A percentile compares a stretch with the other conserved stretches of the same genome.
Evolutionary conservation across 1,284 basidiomycete genomes (phyloP).

Genomic region (Pseudozyma hubeiensis): DNA sequence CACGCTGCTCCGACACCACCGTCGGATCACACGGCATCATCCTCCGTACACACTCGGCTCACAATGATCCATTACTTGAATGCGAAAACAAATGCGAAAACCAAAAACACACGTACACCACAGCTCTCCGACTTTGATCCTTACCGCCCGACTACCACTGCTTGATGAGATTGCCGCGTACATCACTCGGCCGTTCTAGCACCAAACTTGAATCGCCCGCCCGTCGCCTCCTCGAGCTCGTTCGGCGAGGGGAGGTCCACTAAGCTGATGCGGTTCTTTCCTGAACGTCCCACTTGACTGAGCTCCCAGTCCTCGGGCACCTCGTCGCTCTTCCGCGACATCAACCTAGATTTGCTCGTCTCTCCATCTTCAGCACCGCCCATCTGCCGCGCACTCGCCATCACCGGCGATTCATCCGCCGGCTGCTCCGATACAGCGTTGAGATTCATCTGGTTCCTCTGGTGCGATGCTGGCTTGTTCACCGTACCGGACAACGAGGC

Average conservation of each 20-base stretch:
- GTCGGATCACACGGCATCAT: too few relatives aligned
- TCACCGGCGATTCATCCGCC: conserved; percentile 43
- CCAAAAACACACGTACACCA: too few relatives aligned
- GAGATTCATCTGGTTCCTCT: conserved; percentile 47
- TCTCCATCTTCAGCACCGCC: background rate
- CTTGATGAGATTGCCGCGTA: too few relatives aligned
- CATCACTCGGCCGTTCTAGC: conserved; percentile 10
- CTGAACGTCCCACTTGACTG: conserved; percentile 33
- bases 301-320: conserved; percentile 43
- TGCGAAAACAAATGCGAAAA: too few relatives aligned
- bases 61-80: too few relatives aligned
- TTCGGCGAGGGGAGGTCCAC: conserved; percentile 45
- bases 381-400: conserved; percentile 18
- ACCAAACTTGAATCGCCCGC: conserved; percentile 33
- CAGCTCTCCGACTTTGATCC: too few relatives aligned
- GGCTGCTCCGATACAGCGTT: conserved; percentile 47
- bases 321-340: conserved; percentile 15
- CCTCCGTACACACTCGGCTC: too few relatives aligned
- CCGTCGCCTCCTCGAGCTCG: conserved; percentile 46
- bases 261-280: conserved; percentile 42
- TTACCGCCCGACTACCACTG: too few relatives aligned
- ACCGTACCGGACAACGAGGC: conserved; percentile 17
- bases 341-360: background rate
- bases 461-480: conserved; percentile 47
- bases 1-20: too few relatives aligned